Base-by-base conservation (phyloP, 2,329 filamentous ascomycete species). In the Paracoccidioides brasiliensis region DNA sequence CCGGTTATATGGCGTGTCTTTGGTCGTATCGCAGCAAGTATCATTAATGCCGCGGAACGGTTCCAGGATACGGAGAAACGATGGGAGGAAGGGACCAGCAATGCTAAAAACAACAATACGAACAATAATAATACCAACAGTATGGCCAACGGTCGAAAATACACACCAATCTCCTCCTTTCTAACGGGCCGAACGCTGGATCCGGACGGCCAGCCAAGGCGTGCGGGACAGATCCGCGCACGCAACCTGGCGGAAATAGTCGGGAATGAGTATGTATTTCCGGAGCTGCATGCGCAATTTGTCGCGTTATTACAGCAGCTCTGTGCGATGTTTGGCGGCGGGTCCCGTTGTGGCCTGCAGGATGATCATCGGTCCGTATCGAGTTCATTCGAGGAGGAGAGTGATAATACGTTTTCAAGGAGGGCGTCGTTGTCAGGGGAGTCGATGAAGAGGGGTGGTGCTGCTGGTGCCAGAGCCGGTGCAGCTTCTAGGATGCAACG, bases 191-290 rank as follows among this genome's bases (percentile, higher is more conserved):
- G 80, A 50, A 74, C 72, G 40, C 68, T 79, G 30, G 79, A 81
- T 58, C 78, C 78, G 2, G 76, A 80, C 61, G 78, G 79, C 5
- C 77, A 77, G 56, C 73, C 76, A 42, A 74, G 78, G 48, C 70
- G 77, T 7, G 72, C 72, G 4, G 77, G 77, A 50, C 77, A 78
- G 55, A 76, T 78, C 61, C 75, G 76, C 50, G 77, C 78, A 28
- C 75, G 79, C 58, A 78, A 76, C 55, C 67, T 82, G n/a, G 74
- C 76, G 12, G 79, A 82, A 63, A 80, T 82, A 52, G 76, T 80
- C 5, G 79, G 79, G 41, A 77, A 79, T 55, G 78, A 79, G 56
- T 75, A 76, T 65, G 78, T 82, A 60, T 82, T 82, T 61, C 75
- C 79, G 9, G 76, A 80, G 59, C 66, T 81, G 7, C 79, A 82